Evolutionary conservation across 805 yeast genomes (phyloP), one percentile per base, ranked within the genome.

Genomic region (Yamadazyma paraphyllophila): DNA sequence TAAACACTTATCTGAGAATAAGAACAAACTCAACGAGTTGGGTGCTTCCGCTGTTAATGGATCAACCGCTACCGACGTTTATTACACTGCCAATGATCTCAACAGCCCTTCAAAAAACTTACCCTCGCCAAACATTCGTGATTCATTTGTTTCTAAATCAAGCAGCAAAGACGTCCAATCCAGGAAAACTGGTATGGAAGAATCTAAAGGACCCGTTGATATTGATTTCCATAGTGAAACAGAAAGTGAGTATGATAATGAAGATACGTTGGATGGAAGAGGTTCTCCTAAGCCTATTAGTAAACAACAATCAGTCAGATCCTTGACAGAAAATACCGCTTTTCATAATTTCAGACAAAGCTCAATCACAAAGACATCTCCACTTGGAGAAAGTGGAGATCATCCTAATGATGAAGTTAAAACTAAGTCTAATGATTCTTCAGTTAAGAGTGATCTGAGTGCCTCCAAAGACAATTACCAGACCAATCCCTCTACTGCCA

Each of bases 241-340:
- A 14, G 44, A 41, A 20, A 43, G 43, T 34, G 52, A 46, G 26
- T 40, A 36, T 34, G 48, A 46, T 8, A 29, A 44, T 29, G 52
- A 43, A 7, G 45, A 47, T 26, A 42, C 50, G 12, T 39, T 43
- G 34, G 39, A 30, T n/a, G 47, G 20, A 12, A 44, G 44, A 36
- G 44, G 41, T 11, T 26, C 50, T 10, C 45, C 40, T 17, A 48
- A 45, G 11, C 11, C 39, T 13, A 37, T 44, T 12, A 41, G 52
- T 6, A 60, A 56, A 38, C 51, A 58, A 41, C 52, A 57, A 39
- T 48, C 57, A 12, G 43, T 46, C 20, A 59, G 59, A 39, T 61
- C 67, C 10, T 57, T 68, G 43, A 62, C 61, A 1, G 61, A 63
- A 36, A 69, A 69, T 42, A 69, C 73, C 2, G 72, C 68, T 1